Conservation (phyloP, 768 basidiomycete genomes). For the Trametes cubensis region DNA sequence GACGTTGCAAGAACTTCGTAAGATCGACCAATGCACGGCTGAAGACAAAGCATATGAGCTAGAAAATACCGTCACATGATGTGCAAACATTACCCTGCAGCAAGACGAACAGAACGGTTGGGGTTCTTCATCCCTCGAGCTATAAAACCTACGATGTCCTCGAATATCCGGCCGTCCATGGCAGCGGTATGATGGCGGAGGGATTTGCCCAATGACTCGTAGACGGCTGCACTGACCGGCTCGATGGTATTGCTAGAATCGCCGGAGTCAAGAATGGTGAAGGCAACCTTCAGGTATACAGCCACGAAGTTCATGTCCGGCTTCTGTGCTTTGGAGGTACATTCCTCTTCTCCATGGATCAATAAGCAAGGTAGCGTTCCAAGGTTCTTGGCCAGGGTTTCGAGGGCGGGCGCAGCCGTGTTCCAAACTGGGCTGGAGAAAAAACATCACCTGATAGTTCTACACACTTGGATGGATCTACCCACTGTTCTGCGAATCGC, state of each 20-base stretch:
- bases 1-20: conserved; percentile 44
- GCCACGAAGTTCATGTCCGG: conserved; percentile 28
- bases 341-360: conserved; percentile 20
- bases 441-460: neutral
- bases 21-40: conserved; percentile 55
- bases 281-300: conserved; percentile 41
- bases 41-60: conserved; percentile 10
- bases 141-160: conserved; percentile 42
- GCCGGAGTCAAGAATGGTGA: conserved; percentile 50
- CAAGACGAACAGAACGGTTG: conserved; percentile 62
- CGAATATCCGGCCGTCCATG: conserved; percentile 27
- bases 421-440: conserved; percentile 42
- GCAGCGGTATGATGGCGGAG: conserved; percentile 28
- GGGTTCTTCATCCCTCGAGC: conserved; percentile 53
- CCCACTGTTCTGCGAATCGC: conserved; percentile 37
- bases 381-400: conserved; percentile 35
- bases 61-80: neutral
- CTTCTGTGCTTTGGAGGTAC: conserved; percentile 14
- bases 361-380: conserved; percentile 28
- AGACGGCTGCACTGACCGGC: conserved; percentile 41
- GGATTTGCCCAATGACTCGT: conserved; percentile 21
- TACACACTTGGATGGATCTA: neutral
- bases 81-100: conserved; percentile 60
- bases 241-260: conserved; percentile 47
- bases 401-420: conserved; percentile 35